Evolutionary conservation across 2,329 filamentous ascomycete species (phyloP), one percentile per base, ranked within the genome.

Genomic region (Esteya vermicola): DNA sequence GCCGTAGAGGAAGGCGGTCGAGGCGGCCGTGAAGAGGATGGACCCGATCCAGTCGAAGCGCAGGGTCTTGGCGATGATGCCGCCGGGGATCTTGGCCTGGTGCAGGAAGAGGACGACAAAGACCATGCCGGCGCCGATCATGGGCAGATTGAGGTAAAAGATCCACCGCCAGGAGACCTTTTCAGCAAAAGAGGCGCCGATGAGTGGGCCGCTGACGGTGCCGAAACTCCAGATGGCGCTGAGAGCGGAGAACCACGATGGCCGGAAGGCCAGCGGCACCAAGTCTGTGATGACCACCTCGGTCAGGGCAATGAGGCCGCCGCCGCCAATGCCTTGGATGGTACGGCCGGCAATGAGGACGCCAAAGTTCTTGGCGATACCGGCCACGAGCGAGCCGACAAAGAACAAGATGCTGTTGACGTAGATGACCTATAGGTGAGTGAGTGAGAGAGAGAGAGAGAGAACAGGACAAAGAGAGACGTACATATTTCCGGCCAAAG

Each of bases 41-140:
- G 61, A 64, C n/a, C 68, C 68, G 2, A 58, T 23, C 36, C 54
- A 63, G 47, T 73, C 68, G 35, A 67, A 52, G 4, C 60, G 55
- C 14, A 47, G 45, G 4, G 61, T 50, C 28, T 58, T 57, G n/a
- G 49, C 32, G 20, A 36, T 18, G 12, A 54, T 47, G 2, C 52
- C 49, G 22, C 59, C 61, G 6, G 55, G 46, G 35, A 47, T 43
- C 38, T 42, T 41, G 65, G 42, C 57, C 55, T 36, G 63, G 61
- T 45, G 64, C 53, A 41, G 58, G 54, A 35, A 61, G 23, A 46
- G 14, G 4, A 46, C 31, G 23, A 49, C 37, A 31, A 32, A 33
- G 33, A 4, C 42, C 9, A 47, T 33, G 28, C 44, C 44, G 21
- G 38, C 32, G 16, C 56, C 58, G 32, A 59, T 53, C 33, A 63